Base-by-base conservation (phyloP, 176 grass and related monocot genomes). In the Zoysia japonica region DNA sequence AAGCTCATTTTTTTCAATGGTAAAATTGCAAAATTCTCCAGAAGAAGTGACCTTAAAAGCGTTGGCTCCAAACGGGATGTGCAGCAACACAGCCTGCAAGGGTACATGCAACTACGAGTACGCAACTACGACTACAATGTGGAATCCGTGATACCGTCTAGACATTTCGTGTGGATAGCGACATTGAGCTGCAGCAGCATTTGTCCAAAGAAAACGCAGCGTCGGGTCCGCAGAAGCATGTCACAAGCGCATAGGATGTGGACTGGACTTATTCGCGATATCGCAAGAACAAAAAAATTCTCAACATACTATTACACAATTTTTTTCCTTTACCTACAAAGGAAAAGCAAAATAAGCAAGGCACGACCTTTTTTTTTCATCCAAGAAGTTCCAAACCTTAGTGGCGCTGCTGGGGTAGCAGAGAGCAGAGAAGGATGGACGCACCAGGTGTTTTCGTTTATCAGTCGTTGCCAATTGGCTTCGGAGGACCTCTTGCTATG, bases 401-500 rank as follows among this genome's bases (percentile, higher is more conserved):
- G 52, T 10, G 36, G 47, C 3, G 0, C 5, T 38, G 37, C n/a
- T 28, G 43, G 28, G 28, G 28, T 52, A 54, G 3, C 1, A 39
- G 15, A 73, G 37, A 37, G 7, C 47, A 20, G 14, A 28, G 42
- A 74, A 65, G 48, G 36, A 75, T 49, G 35, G 19, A 65, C 64
- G 76, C 5, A 47, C 8, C 63, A 48, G 37, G 14, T n/a, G 38
- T 43, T 28, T 28, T 54, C 49, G 16, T 57, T 47, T 50, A 17
- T 85, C 82, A 65, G 57, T 49, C 38, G 71, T 59, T 49, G 72
- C 19, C 44, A 15, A 59, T 48, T 66, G 71, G 71, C 49, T 81
- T 81, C 2, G 82, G 71, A 37, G 81, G 87, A 3, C 71, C 77
- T 80, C 74, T 88, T 6, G 88, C 88, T 47, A 85, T 83, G 67